Evolutionary conservation across 1,284 basidiomycete species (phyloP).

Genomic region (Coniferiporia sulphurascens): DNA sequence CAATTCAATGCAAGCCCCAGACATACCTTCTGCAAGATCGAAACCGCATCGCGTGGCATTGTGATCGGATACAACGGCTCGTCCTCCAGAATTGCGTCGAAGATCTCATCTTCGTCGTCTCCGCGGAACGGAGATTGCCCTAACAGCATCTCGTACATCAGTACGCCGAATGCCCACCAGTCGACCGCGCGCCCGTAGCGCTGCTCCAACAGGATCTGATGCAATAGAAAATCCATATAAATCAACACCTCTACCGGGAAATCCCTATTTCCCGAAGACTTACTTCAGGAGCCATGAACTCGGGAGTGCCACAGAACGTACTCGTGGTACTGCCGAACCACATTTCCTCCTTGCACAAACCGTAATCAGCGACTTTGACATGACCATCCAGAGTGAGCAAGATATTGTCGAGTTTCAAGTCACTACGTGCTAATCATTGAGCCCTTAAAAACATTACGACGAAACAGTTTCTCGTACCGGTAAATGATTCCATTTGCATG

Average conservation of each 20-base stretch:
- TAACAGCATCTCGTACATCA: slow-evolving; percentile 98
- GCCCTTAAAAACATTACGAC: background rate
- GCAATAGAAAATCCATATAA: no score
- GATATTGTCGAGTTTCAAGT: slow-evolving; percentile 98
- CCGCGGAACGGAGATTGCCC: slow-evolving; percentile 99
- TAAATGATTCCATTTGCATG: slow-evolving; percentile 96
- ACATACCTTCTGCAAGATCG: slow-evolving; percentile 85
- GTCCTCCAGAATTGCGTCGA: slow-evolving; percentile 98
- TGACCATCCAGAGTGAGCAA: slow-evolving; percentile 95
- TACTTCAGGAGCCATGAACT: slow-evolving; percentile 99
- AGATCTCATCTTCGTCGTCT: slow-evolving; percentile 99
- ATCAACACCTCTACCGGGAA: background rate
- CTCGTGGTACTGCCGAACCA: slow-evolving; percentile 96
- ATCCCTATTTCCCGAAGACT: slow-evolving; percentile 20
- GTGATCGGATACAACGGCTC: slow-evolving; percentile 99
- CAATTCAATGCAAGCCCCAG: background rate
- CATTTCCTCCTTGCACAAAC: slow-evolving; percentile 99
- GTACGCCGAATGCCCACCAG: slow-evolving; percentile 99
- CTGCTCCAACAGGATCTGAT: slow-evolving; percentile 93
- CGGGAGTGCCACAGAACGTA: slow-evolving; percentile 99
- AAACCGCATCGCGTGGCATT: slow-evolving; percentile 98
- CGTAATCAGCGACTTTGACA: slow-evolving; percentile 98
- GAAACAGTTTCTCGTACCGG: slow-evolving; percentile 45
- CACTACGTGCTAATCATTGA: slow-evolving; percentile 42
- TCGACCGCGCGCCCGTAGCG: slow-evolving; percentile 98